These are phyloP conservation scores for Citrus maxima DNA, from an alignment of 345 rosid genomes.

Conservation along the genomic window DNA sequence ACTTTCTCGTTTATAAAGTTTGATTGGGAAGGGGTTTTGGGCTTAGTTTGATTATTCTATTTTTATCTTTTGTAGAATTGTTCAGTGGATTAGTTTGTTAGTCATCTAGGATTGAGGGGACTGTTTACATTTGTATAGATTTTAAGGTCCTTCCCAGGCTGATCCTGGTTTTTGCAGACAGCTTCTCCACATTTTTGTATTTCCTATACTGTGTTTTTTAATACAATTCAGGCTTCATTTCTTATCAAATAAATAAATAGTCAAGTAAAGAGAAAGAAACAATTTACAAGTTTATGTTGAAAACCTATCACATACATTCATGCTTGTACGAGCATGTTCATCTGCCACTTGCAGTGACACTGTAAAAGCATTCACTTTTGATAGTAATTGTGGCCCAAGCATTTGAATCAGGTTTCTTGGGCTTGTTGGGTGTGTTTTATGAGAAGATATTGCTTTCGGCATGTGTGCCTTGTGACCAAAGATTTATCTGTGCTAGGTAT, in stretches of 20 bases:
- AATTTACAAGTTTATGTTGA: neutral
- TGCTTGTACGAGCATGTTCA: neutral
- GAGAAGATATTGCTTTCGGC: neutral
- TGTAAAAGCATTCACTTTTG: too few relatives aligned
- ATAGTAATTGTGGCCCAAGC: neutral
- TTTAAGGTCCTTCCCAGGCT: neutral
- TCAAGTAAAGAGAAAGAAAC: too few relatives aligned
- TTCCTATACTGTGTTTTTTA: too few relatives aligned
- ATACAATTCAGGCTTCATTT: neutral
- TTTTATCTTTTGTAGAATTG: neutral
- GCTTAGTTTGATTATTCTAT: too few relatives aligned
- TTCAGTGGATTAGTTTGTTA: neutral
- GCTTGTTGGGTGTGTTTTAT: neutral
- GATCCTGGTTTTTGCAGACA: neutral
- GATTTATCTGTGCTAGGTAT: neutral
- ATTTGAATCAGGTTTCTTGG: neutral
- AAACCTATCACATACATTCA: neutral
- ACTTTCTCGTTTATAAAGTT: too few relatives aligned
- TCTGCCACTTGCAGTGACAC: neutral
- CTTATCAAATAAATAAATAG: too few relatives aligned
- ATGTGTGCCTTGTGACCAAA: neutral
- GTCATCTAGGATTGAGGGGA: neutral
- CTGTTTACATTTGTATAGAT: too few relatives aligned
- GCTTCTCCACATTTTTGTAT: neutral
- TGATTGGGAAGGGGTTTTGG: too few relatives aligned